Evolutionary conservation across 495 filamentous ascomycete species (phyloP), one percentile per base, ranked within the genome.

Genomic region (Apiosordaria backusii): DNA sequence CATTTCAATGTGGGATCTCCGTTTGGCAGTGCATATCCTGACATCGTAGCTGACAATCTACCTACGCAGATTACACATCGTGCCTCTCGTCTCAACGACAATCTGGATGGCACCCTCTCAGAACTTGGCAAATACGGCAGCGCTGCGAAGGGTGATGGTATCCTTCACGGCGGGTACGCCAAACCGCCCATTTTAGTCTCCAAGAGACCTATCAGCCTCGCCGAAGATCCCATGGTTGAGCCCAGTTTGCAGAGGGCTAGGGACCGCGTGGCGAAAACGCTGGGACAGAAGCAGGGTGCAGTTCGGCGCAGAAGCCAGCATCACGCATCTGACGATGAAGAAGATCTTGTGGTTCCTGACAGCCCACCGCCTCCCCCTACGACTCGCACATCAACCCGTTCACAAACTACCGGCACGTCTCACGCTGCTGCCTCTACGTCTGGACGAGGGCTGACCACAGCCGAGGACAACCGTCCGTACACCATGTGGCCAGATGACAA

Each of bases 91-190:
- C 52, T 71, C 22, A 66, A 72, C 40, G 70, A 73, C 60, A 77
- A 75, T 35, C 29, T 68, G 18, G 73, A 75, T 24, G 73, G 73
- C 21, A 74, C 73, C 0, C 58, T 75, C 35, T 64, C 71, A n/a
- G 64, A 70, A 16, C 58, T 74, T 6, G 69, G 73, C 4, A 54
- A 53, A 1, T 75, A 70, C 26, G 57, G 57, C 4, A 35, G 62
- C n/a, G 57, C 65, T 7, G 7, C 5, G 1, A 15, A 6, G 5
- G 70, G 66, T 0, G 58, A 68, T n/a, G 63, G 66, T 18, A 64
- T 52, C 18, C 35, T 3, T 2, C 27, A 50, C 1, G 65, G 69
- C 4, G 69, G 67, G 9, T 57, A 19, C 22, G n/a, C 62, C 0
- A 72, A 69, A 15, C 67, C 54, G 4, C 22, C 61, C 4, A 40